Base-by-base conservation (phyloP, 441 rosid species). In the Corymbia calophylla region DNA sequence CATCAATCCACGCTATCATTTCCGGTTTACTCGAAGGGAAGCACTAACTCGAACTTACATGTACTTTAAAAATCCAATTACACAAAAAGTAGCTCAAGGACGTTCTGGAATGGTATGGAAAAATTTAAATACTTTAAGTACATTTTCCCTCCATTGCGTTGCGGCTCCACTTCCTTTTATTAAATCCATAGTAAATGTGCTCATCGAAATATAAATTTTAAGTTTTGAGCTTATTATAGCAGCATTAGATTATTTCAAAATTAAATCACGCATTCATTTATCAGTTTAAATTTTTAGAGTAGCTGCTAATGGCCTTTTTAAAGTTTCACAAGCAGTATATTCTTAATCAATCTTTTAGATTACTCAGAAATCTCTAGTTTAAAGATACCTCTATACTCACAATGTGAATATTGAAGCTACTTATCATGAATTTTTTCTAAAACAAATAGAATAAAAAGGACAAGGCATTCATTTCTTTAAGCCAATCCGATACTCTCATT, bases 221-320 rank as follows among this genome's bases (percentile, higher is more conserved):
- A 68, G 80, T 32, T 18, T 68, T 68, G 80, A 32, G 47, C 32
- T 32, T 68, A 32, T 68, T 18, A 2, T 32, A 11, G 1, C 0
- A 68, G 11, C 18, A 3, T 13, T 62, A 29, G 18, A 62, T 27
- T 62, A 62, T 29, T 62, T 62, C 29, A 62, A 13, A 27, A 62
- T 62, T 62, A 62, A 29, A 29, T 62, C 0, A 29, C 2, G 3
- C 5, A 11, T 68, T 68, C 3, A 32, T 18, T 4, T 68, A 68
- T 68, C 14, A 66, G 18, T 16, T 62, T 29, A 62, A 62, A 13
- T 29, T 29, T 62, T 29, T 13, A 29, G 8, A 62, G 8, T 0
- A 62, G 8, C 12, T 62, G 8, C 0, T 1, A 6, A 16, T 27
- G 29, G 2, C 11, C 4, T 1, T 1, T 11, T 10, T 7, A 60